Evolutionary conservation across 129 eudicot genomes (phyloP).

Genomic region (Arctium lappa): DNA sequence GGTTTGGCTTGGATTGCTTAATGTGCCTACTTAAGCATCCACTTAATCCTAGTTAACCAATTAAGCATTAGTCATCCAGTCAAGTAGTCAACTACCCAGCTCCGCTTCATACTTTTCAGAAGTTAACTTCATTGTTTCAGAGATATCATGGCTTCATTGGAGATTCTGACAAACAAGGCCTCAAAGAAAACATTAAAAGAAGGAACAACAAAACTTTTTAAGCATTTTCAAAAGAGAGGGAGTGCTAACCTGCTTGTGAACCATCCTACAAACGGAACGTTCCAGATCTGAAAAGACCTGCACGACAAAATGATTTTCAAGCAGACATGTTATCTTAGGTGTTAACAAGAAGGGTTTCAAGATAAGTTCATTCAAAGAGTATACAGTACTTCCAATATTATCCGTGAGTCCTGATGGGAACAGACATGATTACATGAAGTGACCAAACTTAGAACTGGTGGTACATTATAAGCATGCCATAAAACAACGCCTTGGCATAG

Average conservation of each 20-base stretch:
- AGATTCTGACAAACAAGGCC: background rate
- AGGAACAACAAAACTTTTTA: background rate
- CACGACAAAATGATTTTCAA: constrained; percentile 15
- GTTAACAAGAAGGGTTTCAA: background rate
- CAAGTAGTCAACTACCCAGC: background rate
- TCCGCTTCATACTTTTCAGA: background rate
- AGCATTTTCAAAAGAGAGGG: background rate
- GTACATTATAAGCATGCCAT: no score
- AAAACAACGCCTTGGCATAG: no score
- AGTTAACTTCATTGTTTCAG: background rate
- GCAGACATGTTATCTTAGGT: constrained; percentile 1
- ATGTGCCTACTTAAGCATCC: background rate
- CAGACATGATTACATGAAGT: no score
- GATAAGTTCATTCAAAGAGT: background rate
- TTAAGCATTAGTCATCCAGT: background rate
- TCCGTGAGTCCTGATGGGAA: background rate
- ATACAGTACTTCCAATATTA: background rate
- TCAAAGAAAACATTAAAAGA: background rate
- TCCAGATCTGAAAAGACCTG: constrained; percentile 98
- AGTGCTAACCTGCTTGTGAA: constrained; percentile 80
- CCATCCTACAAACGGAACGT: constrained; percentile 97
- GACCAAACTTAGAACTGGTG: background rate
- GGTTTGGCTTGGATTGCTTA: background rate
- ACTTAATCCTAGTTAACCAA: background rate
- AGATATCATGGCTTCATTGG: background rate